Percentiles rank a stretch among this genome's conserved stretches.
phyloP scores from a whole-genome alignment of 2,329 filamentous ascomycete species.

The Aspergillus udagawae region DNA sequence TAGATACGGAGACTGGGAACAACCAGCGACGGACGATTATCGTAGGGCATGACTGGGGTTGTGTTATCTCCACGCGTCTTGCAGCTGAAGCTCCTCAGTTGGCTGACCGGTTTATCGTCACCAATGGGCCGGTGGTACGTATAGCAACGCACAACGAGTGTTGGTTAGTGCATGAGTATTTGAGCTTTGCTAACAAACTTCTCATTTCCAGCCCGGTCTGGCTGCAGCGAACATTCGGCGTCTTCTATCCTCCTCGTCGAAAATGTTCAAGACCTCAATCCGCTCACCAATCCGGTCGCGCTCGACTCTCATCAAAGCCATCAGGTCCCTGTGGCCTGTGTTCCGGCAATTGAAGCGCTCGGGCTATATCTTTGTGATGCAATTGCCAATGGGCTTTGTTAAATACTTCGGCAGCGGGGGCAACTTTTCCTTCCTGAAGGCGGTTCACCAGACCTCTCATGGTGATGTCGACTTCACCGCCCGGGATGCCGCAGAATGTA shows the following conservation, averaged over 20 bases:
- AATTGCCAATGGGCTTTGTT: slow-evolving; percentile 46
- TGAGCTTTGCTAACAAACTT: background rate
- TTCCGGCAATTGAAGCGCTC: slow-evolving; percentile 47
- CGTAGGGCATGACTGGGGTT: slow-evolving; percentile 55
- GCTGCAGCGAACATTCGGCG: slow-evolving; percentile 40
- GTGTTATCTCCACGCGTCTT: slow-evolving; percentile 50
- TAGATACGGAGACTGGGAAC: slow-evolving; percentile 24
- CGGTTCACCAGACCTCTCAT: slow-evolving; percentile 37
- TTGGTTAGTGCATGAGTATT: background rate
- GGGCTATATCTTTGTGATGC: slow-evolving; percentile 54
- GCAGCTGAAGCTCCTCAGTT: slow-evolving; percentile 56
- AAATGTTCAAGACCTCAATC: slow-evolving; percentile 49
- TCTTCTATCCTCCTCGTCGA: slow-evolving; percentile 40
- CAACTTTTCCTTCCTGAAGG: slow-evolving; percentile 46
- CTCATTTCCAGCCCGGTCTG: slow-evolving; percentile 35
- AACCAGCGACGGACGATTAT: slow-evolving; percentile 46
- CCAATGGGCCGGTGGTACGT: slow-evolving; percentile 52
- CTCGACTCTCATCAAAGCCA: slow-evolving; percentile 43
- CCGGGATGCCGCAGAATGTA: slow-evolving; percentile 41
- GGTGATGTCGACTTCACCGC: slow-evolving; percentile 31
- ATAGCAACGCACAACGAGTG: background rate
- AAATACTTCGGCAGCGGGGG: slow-evolving; percentile 46
- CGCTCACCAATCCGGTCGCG: slow-evolving; percentile 43
- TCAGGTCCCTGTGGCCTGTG: slow-evolving; percentile 44
- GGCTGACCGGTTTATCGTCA: slow-evolving; percentile 53